Evolutionary conservation across 768 basidiomycete genomes (phyloP).

Genomic region (Hygrophoropsis aurantiaca): DNA sequence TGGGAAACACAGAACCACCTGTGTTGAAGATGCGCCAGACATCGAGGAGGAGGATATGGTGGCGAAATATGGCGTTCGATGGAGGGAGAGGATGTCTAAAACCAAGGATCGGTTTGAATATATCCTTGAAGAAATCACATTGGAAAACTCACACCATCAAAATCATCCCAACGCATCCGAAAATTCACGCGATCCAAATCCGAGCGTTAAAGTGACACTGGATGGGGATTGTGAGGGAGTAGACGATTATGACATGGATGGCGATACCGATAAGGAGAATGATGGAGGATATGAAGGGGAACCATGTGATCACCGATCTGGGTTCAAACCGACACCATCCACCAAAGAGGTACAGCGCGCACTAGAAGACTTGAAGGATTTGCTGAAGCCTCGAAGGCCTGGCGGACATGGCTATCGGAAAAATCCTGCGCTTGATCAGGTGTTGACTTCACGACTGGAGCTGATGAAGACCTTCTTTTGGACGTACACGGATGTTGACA

Average conservation of each 20-base stretch:
- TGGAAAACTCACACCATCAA: too few species aligned
- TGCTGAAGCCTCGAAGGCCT: slow-evolving; percentile 2
- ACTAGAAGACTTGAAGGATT: not conserved
- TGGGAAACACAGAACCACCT: too few species aligned
- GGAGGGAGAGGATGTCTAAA: not conserved
- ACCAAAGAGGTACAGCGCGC: not conserved
- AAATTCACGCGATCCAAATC: not conserved
- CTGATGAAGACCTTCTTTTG: slow-evolving; percentile 1
- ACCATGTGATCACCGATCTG: not conserved
- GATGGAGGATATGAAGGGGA: not conserved
- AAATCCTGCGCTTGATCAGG: not conserved
- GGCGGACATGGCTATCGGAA: slow-evolving; percentile 1
- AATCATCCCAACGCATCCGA: not conserved
- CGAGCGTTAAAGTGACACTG: not conserved
- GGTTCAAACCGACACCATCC: not conserved
- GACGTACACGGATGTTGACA: not conserved
- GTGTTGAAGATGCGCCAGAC: too few species aligned
- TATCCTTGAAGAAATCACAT: too few species aligned
- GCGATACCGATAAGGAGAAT: not conserved
- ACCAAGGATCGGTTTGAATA: too few species aligned
- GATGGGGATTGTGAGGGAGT: not conserved
- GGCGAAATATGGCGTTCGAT: not conserved
- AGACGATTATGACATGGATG: not conserved
- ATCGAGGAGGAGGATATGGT: slow-evolving; percentile 1
- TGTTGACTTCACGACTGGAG: not conserved